Conservation (phyloP, 768 basidiomycete genomes). For the Serendipita sp. region DNA sequence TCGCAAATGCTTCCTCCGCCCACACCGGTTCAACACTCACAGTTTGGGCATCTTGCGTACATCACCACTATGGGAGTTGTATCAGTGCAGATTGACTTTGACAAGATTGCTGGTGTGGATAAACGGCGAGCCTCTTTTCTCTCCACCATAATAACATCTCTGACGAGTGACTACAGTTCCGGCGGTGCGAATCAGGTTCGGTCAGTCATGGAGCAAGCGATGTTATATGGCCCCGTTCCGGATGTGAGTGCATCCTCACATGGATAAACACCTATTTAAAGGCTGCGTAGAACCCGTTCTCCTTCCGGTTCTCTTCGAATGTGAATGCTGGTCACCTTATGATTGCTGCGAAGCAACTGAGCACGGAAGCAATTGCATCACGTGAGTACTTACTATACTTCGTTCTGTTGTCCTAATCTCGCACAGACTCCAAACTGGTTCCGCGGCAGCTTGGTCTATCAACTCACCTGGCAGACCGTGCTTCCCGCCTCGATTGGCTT, state of each 20-base stretch:
- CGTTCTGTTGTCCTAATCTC: not conserved
- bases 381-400: constrained; percentile 28
- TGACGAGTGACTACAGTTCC: not conserved
- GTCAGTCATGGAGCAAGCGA: constrained; percentile 70
- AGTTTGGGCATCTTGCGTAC: not conserved
- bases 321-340: constrained; percentile 66
- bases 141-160: not conserved
- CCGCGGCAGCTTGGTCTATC: constrained; percentile 64
- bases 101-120: not conserved
- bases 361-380: constrained; percentile 53
- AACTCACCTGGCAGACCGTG: constrained; percentile 57
- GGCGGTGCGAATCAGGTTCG: constrained; percentile 47
- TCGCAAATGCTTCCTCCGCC: not conserved
- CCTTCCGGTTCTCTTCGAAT: constrained; percentile 68
- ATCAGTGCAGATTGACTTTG: not conserved
- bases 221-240: constrained; percentile 55
- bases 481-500: constrained; percentile 66
- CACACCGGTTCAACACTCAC: too few relatives aligned
- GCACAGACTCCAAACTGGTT: constrained; percentile 53
- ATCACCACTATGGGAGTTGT: not conserved
- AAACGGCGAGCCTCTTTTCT: not conserved
- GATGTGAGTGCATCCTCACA: constrained; percentile 27
- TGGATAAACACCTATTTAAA: not conserved
- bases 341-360: constrained; percentile 64
- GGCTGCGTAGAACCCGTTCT: constrained; percentile 46